Evolutionary conservation across 805 yeast genomes (phyloP).

Genomic region (Teunomyces funiuensis): DNA sequence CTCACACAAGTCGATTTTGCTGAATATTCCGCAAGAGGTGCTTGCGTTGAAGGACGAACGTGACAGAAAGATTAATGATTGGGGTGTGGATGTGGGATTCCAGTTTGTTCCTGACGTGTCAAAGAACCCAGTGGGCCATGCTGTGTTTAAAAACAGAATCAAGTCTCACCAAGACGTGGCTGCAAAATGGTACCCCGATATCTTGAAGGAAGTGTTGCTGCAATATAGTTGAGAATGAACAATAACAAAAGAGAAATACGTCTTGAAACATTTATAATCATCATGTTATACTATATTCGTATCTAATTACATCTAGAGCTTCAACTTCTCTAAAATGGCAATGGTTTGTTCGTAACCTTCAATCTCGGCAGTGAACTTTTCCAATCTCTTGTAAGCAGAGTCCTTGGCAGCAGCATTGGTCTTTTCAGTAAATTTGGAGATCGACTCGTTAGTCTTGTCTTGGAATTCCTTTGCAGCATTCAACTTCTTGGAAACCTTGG

Average conservation of each 20-base stretch:
- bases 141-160: constrained; percentile 46
- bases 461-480: constrained; percentile 60
- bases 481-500: constrained; percentile 77
- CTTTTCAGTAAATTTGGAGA: constrained; percentile 82
- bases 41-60: constrained; percentile 31
- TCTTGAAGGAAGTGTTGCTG: constrained; percentile 31
- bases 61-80: constrained; percentile 32
- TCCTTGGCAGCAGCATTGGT: constrained; percentile 82
- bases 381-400: constrained; percentile 65
- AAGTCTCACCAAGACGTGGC: constrained; percentile 47
- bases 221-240: constrained; percentile 10
- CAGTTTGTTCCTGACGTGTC: constrained; percentile 38
- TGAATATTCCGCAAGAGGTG: constrained; percentile 28
- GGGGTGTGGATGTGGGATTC: constrained; percentile 41
- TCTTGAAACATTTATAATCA: neutral
- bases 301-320: constrained; percentile 32
- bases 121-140: constrained; percentile 45
- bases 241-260: neutral
- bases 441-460: constrained; percentile 66
- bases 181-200: constrained; percentile 42
- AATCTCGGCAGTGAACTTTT: constrained; percentile 77
- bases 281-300: constrained; percentile 1
- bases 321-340: constrained; percentile 76
- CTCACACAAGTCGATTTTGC: constrained; percentile 28
- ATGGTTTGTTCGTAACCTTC: constrained; percentile 88